These are phyloP conservation scores for Fusarium sp. DNA, from an alignment of 2,329 filamentous ascomycete species.

Conservation along the genomic window DNA sequence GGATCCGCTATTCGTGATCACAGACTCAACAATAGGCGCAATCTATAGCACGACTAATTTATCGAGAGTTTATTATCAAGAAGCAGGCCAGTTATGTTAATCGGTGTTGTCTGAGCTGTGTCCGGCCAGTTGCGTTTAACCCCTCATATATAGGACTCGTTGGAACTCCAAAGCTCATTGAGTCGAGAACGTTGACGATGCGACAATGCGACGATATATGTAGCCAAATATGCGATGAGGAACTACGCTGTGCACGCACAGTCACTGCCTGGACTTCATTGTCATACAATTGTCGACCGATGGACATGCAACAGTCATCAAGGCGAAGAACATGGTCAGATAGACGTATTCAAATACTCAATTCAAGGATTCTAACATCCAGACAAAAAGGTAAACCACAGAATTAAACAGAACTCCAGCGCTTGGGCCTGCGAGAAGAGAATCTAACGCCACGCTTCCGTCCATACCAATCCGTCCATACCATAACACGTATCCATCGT, in stretches of 20 bases:
- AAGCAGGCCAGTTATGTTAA: rapidly evolving
- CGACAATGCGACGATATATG: too few species aligned
- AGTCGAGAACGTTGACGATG: too few species aligned
- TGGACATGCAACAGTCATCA: too few species aligned
- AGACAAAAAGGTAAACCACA: slow-evolving; percentile 19
- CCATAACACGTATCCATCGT: slow-evolving; percentile 8
- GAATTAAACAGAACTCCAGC: slow-evolving; percentile 46
- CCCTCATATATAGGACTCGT: background rate
- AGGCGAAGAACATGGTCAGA: too few species aligned
- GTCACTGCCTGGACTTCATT: too few species aligned
- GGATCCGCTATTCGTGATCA: background rate
- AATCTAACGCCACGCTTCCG: slow-evolving; percentile 29
- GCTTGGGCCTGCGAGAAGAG: slow-evolving; percentile 46
- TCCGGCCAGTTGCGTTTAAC: background rate
- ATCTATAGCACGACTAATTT: background rate
- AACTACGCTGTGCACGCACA: too few species aligned
- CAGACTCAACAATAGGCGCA: background rate
- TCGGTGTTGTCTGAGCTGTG: background rate
- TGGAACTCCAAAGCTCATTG: too few species aligned
- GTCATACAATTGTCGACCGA: too few species aligned
- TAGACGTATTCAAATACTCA: background rate
- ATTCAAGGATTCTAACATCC: slow-evolving; percentile 7
- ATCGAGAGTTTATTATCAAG: rapidly evolving
- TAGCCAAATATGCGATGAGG: too few species aligned
- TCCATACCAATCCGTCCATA: slow-evolving; percentile 1